These are phyloP conservation scores for Aureobasidium subglaciale DNA, from an alignment of 2,329 filamentous ascomycete genomes.

Conservation along the genomic window DNA sequence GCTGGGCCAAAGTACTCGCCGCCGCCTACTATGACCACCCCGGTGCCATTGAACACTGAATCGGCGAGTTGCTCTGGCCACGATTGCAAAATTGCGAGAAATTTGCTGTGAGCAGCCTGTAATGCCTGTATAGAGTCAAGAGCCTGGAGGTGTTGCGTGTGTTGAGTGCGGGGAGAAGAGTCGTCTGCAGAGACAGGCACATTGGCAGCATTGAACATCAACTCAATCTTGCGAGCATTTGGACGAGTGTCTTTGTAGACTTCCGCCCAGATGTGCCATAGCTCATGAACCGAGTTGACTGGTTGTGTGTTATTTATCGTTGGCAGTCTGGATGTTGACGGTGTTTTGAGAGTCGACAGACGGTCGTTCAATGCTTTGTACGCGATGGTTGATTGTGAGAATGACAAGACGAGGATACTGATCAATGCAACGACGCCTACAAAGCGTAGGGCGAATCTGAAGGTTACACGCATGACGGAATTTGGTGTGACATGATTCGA, in stretches of 20 bases:
- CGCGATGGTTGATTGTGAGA: background rate
- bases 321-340: background rate
- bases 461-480: background rate
- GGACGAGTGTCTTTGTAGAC: background rate
- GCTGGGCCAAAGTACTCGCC: conserved; percentile 38
- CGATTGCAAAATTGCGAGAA: conserved; percentile 1
- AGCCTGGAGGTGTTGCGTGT: background rate
- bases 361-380: conserved; percentile 1
- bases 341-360: background rate
- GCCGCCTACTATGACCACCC: conserved; percentile 35
- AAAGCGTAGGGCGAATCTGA: background rate
- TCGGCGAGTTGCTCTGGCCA: conserved; percentile 7
- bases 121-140: conserved; percentile 14
- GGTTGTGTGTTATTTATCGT: background rate
- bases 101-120: conserved; percentile 16
- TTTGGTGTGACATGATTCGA: background rate
- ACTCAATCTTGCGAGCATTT: background rate
- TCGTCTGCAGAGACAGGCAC: background rate
- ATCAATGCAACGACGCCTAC: background rate
- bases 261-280: background rate
- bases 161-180: background rate
- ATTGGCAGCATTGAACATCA: conserved; percentile 2
- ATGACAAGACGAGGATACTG: background rate
- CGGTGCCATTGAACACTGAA: conserved; percentile 20
- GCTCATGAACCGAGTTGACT: background rate